A percentile compares a stretch with the other conserved stretches of the same genome.
These are phyloP conservation scores for Amaranthus palmeri DNA, from an alignment of 148 eudicot genomes.

Conservation along the genomic window DNA sequence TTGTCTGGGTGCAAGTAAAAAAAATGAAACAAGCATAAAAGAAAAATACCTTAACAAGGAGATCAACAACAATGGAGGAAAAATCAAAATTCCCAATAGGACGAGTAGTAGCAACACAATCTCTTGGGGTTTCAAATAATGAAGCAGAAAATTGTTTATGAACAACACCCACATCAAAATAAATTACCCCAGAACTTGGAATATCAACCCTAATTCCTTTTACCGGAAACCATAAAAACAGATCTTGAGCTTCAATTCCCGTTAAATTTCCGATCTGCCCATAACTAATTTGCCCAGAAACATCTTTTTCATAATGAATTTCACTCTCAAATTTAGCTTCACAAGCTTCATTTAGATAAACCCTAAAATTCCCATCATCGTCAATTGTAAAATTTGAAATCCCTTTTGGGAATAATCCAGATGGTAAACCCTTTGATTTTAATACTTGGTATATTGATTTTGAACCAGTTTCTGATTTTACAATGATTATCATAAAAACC, in stretches of 20 bases:
- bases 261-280: slow-evolving; percentile 56
- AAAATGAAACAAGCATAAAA: background rate
- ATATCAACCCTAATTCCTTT: slow-evolving; percentile 74
- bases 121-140: slow-evolving; percentile 62
- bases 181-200: slow-evolving; percentile 78
- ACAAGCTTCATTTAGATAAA: slow-evolving; percentile 54
- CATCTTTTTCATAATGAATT: slow-evolving; percentile 55
- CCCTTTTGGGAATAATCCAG: slow-evolving; percentile 71
- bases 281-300: slow-evolving; percentile 47
- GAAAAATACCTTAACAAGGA: slow-evolving; percentile 28
- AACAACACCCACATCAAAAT: slow-evolving; percentile 93
- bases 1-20: too few relatives aligned
- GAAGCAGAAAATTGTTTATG: slow-evolving; percentile 74
- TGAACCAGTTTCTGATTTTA: background rate
- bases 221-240: slow-evolving; percentile 78
- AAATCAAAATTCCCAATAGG: background rate
- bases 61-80: too few relatives aligned
- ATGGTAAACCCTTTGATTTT: slow-evolving; percentile 50
- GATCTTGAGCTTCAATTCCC: slow-evolving; percentile 71
- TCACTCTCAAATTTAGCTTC: slow-evolving; percentile 67
- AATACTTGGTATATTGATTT: slow-evolving; percentile 56
- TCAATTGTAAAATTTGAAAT: slow-evolving; percentile 38
- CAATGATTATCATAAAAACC: background rate
- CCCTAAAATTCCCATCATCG: slow-evolving; percentile 48
- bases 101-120: slow-evolving; percentile 45